Evolutionary conservation across 2,329 filamentous ascomycete genomes (phyloP).

Genomic region (Daldinia sp.): DNA sequence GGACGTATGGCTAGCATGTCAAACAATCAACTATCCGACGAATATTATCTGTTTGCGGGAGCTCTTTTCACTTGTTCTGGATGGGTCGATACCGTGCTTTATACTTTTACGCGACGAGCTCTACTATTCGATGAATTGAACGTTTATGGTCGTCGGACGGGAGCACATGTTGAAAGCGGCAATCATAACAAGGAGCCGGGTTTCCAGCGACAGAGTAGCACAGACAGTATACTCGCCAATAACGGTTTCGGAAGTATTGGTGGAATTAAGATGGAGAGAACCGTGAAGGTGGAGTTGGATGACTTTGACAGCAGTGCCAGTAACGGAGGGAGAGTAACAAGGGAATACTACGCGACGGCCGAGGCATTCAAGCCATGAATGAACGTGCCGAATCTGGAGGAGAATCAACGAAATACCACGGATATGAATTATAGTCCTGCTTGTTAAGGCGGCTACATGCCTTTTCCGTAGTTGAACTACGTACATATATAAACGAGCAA

Average conservation of each 20-base stretch:
- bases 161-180: slow-evolving; percentile 4
- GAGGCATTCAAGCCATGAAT: slow-evolving; percentile 19
- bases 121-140: slow-evolving; percentile 49
- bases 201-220: slow-evolving; percentile 42
- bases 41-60: slow-evolving; percentile 53
- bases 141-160: slow-evolving; percentile 22
- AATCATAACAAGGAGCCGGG: slow-evolving; percentile 22
- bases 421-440: slow-evolving; percentile 9
- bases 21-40: slow-evolving; percentile 52
- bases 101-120: slow-evolving; percentile 56
- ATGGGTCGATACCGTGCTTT: slow-evolving; percentile 58
- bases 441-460: not conserved
- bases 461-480: not conserved
- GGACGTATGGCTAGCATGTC: slow-evolving; percentile 64
- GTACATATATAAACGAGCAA: not conserved
- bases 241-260: slow-evolving; percentile 30
- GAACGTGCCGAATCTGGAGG: not conserved
- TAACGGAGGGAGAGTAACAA: not conserved
- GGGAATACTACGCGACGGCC: slow-evolving; percentile 32
- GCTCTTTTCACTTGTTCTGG: slow-evolving; percentile 55
- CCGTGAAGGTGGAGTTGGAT: slow-evolving; percentile 45
- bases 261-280: slow-evolving; percentile 46
- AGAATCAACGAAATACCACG: slow-evolving; percentile 1
- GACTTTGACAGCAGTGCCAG: slow-evolving; percentile 40
- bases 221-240: slow-evolving; percentile 43